These are phyloP conservation scores for Fusarium caatingaense DNA, from an alignment of 2,329 filamentous ascomycete genomes.

Conservation along the genomic window DNA sequence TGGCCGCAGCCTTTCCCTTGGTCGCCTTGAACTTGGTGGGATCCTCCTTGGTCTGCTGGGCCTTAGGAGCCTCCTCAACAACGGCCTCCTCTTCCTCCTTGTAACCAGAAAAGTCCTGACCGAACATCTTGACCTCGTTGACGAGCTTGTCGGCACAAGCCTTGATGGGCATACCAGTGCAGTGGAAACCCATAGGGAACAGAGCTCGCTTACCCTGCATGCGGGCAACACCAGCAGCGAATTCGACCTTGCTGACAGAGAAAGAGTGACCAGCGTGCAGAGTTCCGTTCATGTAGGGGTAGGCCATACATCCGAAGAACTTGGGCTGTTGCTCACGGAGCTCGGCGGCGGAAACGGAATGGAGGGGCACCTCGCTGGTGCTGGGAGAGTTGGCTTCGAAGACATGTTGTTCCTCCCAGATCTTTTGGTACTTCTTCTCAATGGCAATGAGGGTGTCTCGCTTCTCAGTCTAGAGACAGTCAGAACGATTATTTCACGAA, in stretches of 20 bases:
- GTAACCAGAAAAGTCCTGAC: constrained; percentile 84
- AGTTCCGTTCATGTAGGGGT: constrained; percentile 83
- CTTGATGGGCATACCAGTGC: constrained; percentile 97
- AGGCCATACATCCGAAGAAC: constrained; percentile 76
- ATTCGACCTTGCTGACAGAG: constrained; percentile 92
- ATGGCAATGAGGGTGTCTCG: constrained; percentile 82
- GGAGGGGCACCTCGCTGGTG: constrained; percentile 78
- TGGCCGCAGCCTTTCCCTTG: constrained; percentile 91
- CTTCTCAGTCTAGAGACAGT: constrained; percentile 77
- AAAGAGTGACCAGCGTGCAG: constrained; percentile 94
- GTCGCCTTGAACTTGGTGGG: constrained; percentile 91
- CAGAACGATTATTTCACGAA: constrained; percentile 6
- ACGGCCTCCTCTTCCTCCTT: constrained; percentile 69
- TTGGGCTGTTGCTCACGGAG: constrained; percentile 87
- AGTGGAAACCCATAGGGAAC: constrained; percentile 93
- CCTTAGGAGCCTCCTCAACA: constrained; percentile 62
- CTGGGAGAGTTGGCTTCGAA: constrained; percentile 91
- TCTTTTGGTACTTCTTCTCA: constrained; percentile 92
- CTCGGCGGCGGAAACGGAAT: constrained; percentile 77
- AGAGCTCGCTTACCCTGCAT: constrained; percentile 91
- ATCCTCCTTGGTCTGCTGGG: constrained; percentile 80
- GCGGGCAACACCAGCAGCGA: constrained; percentile 84
- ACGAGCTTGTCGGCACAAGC: constrained; percentile 95
- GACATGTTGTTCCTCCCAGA: constrained; percentile 64
- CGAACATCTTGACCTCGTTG: constrained; percentile 89